These are phyloP conservation scores for Vinca major DNA, from an alignment of 305 asterid genomes.

Conservation along the genomic window DNA sequence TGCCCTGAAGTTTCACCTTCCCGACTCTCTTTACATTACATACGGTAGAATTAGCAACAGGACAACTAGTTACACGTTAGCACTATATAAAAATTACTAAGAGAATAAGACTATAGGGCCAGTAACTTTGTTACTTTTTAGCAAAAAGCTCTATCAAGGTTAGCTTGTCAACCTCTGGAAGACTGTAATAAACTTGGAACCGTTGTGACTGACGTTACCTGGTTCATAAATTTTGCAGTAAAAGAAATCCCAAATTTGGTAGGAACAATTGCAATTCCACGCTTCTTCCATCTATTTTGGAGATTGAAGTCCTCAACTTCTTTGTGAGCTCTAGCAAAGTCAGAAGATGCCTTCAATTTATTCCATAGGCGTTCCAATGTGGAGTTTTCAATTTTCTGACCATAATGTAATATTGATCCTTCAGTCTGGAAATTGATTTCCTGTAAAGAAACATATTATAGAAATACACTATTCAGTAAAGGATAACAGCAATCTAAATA, in stretches of 20 bases:
- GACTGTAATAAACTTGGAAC: not conserved
- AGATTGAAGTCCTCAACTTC: constrained; percentile 61
- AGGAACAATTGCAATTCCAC: constrained; percentile 77
- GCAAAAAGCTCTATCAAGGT: not conserved
- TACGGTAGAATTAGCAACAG: not conserved
- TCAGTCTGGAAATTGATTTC: constrained; percentile 83
- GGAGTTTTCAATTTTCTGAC: constrained; percentile 58
- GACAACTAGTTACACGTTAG: not conserved
- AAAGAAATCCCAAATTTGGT: constrained; percentile 93
- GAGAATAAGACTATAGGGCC: too few relatives aligned
- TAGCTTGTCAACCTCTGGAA: not conserved
- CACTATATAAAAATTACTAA: too few relatives aligned
- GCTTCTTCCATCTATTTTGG: constrained; percentile 78
- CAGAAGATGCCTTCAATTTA: constrained; percentile 57
- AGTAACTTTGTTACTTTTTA: not conserved
- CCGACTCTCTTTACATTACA: not conserved
- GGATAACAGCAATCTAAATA: not conserved
- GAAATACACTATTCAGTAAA: not conserved
- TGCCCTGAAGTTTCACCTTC: not conserved
- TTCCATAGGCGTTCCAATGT: constrained; percentile 76
- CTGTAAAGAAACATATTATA: constrained; percentile 29
- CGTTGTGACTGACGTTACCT: constrained; percentile 36
- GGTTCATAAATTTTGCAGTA: constrained; percentile 83
- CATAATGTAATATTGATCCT: constrained; percentile 73
- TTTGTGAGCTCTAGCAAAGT: constrained; percentile 37